Evolutionary conservation across 306 rosid species (phyloP).

Genomic region (Begonia peltatifolia): DNA sequence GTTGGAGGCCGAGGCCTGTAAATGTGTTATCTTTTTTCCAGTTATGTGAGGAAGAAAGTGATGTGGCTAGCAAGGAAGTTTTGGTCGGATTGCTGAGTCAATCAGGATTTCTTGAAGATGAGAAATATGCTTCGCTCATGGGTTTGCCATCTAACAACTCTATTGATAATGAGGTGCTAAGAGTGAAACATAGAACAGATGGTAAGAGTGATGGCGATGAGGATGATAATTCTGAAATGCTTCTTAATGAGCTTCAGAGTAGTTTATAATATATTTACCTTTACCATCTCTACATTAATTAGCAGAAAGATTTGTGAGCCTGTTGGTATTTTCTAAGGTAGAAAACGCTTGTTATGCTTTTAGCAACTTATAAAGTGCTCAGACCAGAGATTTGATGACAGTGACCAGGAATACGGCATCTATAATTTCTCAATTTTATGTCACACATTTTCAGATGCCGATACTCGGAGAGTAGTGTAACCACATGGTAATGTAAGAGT

Average conservation of each 20-base stretch:
- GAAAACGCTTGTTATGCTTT: too few relatives aligned
- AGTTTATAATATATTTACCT: constrained; percentile 16
- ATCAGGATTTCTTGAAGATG: constrained; percentile 25
- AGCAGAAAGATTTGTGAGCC: too few relatives aligned
- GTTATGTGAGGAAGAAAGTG: constrained; percentile 43
- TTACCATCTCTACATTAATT: too few relatives aligned
- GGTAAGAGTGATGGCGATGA: constrained; percentile 11
- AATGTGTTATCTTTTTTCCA: constrained; percentile 36
- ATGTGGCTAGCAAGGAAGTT: constrained; percentile 32
- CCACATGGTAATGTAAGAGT: too few relatives aligned
- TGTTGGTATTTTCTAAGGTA: too few relatives aligned
- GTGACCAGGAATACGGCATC: too few relatives aligned
- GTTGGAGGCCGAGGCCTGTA: constrained; percentile 62
- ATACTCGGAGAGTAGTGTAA: too few relatives aligned
- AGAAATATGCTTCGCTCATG: constrained; percentile 39
- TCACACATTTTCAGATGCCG: too few relatives aligned
- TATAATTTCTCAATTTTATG: too few relatives aligned
- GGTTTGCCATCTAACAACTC: constrained; percentile 28
- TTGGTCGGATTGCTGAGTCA: constrained; percentile 42
- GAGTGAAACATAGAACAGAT: constrained; percentile 3
- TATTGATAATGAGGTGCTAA: not conserved
- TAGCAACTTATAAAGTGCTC: too few relatives aligned
- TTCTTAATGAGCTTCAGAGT: constrained; percentile 34
- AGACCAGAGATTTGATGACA: too few relatives aligned
- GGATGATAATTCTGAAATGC: constrained; percentile 38